Evolutionary conservation across 768 basidiomycete species (phyloP).

Genomic region (Sarcomyxa edulis): DNA sequence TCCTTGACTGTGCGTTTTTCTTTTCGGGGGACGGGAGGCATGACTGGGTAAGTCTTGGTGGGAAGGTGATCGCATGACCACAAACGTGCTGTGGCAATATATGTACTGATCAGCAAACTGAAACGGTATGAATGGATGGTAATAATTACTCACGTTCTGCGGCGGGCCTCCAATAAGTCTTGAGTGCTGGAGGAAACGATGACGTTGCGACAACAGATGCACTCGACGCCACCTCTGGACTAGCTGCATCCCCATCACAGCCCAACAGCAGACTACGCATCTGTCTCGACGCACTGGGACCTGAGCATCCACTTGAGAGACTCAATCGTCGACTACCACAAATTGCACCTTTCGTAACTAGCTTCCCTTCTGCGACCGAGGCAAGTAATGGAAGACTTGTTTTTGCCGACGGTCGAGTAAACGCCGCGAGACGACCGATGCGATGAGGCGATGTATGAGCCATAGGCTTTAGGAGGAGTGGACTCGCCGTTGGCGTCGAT

Average conservation of each 20-base stretch:
- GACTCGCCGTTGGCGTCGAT: constrained; percentile 22
- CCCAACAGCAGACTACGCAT: constrained; percentile 28
- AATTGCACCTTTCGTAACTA: constrained; percentile 45
- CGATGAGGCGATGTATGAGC: constrained; percentile 44
- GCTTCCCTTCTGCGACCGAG: constrained; percentile 6
- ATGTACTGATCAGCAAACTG: neutral
- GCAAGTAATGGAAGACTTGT: constrained; percentile 12
- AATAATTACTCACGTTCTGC: constrained; percentile 58
- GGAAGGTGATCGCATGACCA: constrained; percentile 76
- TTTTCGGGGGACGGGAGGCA: constrained; percentile 50
- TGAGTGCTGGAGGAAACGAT: constrained; percentile 15
- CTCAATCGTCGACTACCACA: constrained; percentile 51
- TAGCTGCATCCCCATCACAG: too few relatives aligned
- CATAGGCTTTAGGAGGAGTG: constrained; percentile 36
- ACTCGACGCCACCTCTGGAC: constrained; percentile 12
- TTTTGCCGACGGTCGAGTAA: constrained; percentile 39
- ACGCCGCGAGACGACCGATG: constrained; percentile 45
- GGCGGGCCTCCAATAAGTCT: constrained; percentile 30
- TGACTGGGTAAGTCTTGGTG: constrained; percentile 64
- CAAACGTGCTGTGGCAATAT: constrained; percentile 48
- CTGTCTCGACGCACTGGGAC: constrained; percentile 37
- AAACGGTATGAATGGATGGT: neutral
- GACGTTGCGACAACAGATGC: too few relatives aligned
- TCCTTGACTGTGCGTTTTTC: constrained; percentile 51
- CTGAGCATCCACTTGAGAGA: constrained; percentile 47